These are phyloP conservation scores for Cladosporium sp. DNA, from an alignment of 2,329 filamentous ascomycete species.

Conservation along the genomic window DNA sequence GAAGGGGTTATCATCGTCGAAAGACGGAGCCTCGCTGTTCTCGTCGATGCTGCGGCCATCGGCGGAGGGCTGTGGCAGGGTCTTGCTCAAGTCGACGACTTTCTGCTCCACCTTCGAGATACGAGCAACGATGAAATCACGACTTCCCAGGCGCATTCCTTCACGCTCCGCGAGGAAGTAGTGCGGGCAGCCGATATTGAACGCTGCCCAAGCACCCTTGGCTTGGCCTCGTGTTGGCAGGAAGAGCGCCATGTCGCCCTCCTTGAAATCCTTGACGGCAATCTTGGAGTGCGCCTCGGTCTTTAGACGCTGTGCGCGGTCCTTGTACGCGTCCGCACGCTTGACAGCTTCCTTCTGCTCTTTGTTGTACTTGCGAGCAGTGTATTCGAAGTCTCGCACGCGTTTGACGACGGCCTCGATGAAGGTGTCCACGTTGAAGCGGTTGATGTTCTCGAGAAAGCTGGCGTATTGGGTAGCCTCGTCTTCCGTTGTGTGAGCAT, in stretches of 20 bases:
- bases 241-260: slow-evolving; percentile 91
- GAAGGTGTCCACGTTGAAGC: slow-evolving; percentile 80
- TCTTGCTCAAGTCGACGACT: slow-evolving; percentile 86
- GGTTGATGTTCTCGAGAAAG: slow-evolving; percentile 68
- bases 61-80: slow-evolving; percentile 30
- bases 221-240: slow-evolving; percentile 91
- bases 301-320: slow-evolving; percentile 75
- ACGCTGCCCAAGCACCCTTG: slow-evolving; percentile 93
- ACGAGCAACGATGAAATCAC: slow-evolving; percentile 95
- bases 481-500: slow-evolving; percentile 58
- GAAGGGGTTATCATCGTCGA: slow-evolving; percentile 94
- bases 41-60: slow-evolving; percentile 44
- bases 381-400: slow-evolving; percentile 88
- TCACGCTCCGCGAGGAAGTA: slow-evolving; percentile 96
- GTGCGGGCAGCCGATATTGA: slow-evolving; percentile 95
- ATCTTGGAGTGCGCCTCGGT: slow-evolving; percentile 94
- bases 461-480: slow-evolving; percentile 71
- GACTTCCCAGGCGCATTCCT: slow-evolving; percentile 72
- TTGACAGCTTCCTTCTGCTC: slow-evolving; percentile 62
- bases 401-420: slow-evolving; percentile 82
- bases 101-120: slow-evolving; percentile 90
- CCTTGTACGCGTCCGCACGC: slow-evolving; percentile 59
- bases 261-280: slow-evolving; percentile 91
- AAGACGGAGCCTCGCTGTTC: slow-evolving; percentile 51
- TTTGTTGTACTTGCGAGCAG: slow-evolving; percentile 88